These are phyloP conservation scores for Halophytophthora batemanensis DNA, from an alignment of 352 stramenopile species.

Conservation along the genomic window DNA sequence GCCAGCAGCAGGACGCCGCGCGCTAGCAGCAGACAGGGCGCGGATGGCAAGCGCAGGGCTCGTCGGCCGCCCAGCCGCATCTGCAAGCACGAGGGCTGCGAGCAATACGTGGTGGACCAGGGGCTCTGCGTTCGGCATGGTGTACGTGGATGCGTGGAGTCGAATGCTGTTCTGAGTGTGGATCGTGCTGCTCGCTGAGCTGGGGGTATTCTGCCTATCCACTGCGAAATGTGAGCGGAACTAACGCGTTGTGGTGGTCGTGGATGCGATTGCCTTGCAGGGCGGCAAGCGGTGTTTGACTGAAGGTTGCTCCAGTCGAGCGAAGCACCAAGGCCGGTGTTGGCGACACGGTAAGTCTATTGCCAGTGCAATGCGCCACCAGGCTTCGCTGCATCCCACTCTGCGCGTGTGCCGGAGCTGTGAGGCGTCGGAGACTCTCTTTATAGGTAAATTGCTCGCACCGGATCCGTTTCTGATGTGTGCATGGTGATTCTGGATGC, in stretches of 20 bases:
- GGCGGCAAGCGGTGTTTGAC: conserved; percentile 63
- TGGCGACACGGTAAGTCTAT: conserved; percentile 55
- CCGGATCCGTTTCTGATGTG: no score
- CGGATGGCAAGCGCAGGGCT: conserved; percentile 49
- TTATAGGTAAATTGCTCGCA: background rate
- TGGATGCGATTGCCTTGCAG: conserved; percentile 19
- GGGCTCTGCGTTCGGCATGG: conserved; percentile 73
- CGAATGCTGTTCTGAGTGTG: background rate
- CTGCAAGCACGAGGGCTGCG: conserved; percentile 69
- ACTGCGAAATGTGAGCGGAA: background rate
- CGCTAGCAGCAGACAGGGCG: conserved; percentile 20
- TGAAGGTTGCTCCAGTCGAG: conserved; percentile 61
- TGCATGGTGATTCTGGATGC: no score
- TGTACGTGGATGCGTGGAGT: conserved; percentile 27
- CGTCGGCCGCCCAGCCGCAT: conserved; percentile 55
- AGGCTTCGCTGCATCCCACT: conserved; percentile 2
- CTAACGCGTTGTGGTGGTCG: background rate
- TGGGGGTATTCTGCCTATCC: no score
- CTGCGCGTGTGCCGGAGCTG: no score
- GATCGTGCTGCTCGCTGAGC: no score
- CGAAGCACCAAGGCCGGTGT: conserved; percentile 70
- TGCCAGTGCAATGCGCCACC: background rate
- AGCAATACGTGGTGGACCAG: conserved; percentile 78
- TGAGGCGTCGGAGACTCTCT: background rate
- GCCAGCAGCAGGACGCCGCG: conserved; percentile 5